Evolutionary conservation across 2,329 filamentous ascomycete genomes (phyloP), one percentile per base, ranked within the genome.

Genomic region (Hymenoscyphus occultus): DNA sequence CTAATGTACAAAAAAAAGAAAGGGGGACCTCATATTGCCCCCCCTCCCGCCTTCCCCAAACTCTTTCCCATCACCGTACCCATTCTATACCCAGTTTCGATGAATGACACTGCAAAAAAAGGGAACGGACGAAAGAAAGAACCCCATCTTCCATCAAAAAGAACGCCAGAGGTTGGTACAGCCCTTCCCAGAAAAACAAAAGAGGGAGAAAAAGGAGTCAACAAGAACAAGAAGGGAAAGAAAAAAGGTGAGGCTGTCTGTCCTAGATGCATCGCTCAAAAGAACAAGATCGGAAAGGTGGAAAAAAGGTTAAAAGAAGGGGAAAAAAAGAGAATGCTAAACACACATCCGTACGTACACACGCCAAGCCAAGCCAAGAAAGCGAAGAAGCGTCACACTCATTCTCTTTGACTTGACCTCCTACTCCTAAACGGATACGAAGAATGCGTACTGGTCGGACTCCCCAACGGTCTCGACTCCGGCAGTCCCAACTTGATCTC

Each of bases 401-500:
- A 69, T 12, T 67, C 67, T 51, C 60, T 56, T 16, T 64, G 61
- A 63, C 65, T 71, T 16, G 61, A 60, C 39, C 71, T 69, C 35
- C 70, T 63, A 54, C 67, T 66, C 19, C 66, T 61, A 62, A 65
- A 68, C n/a, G 67, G 64, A 42, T 65, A 62, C 3, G 56, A 48
- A 31, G 63, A 67, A 59, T 65, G 63, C 16, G 56, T 54, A 56
- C 67, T 70, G 3, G 62, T 67, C 13, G 73, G 73, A 60, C 71
- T 74, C 12, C 59, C 65, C 10, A 71, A 72, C 3, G 67, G 39
- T 45, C 65, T 65, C 40, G 59, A 48, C 35, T 70, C 69, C 3
- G 71, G 67, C 19, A 76, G 48, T 2, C 85, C 86, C 0, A 90
- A 76, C 19, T 81, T 83, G 2, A 90, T 86, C 78, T 98, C 94